Conservation (phyloP, 176 grass and related monocot genomes). For the Oryza coarctata region DNA sequence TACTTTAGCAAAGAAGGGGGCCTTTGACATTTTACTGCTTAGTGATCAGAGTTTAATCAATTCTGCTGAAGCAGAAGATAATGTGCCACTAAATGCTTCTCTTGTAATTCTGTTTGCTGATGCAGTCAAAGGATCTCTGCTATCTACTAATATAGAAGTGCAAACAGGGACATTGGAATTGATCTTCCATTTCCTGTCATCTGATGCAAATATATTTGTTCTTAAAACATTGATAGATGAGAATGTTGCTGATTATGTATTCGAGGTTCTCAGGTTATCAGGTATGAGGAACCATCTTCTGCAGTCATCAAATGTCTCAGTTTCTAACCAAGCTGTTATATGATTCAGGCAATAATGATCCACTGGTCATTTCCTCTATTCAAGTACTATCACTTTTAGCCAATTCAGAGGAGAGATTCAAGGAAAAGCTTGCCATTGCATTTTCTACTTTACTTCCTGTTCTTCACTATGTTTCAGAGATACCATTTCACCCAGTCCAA, state of each 20-base stretch:
- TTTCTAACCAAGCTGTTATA: slow-evolving; percentile 32
- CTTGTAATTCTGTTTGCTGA: slow-evolving; percentile 77
- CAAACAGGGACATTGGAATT: slow-evolving; percentile 80
- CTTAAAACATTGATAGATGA: slow-evolving; percentile 76
- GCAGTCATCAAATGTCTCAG: slow-evolving; percentile 9
- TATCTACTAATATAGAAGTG: slow-evolving; percentile 80
- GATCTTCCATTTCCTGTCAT: slow-evolving; percentile 81
- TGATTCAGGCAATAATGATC: slow-evolving; percentile 85
- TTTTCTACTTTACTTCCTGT: slow-evolving; percentile 78
- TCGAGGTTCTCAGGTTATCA: slow-evolving; percentile 85
- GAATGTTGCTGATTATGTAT: slow-evolving; percentile 90
- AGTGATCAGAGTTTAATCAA: slow-evolving; percentile 34
- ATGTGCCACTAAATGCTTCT: slow-evolving; percentile 36
- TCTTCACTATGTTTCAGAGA: slow-evolving; percentile 78
- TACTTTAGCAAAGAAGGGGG: slow-evolving; percentile 58
- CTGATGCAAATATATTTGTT: slow-evolving; percentile 45
- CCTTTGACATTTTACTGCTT: slow-evolving; percentile 54
- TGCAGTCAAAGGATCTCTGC: slow-evolving; percentile 86
- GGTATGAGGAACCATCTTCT: slow-evolving; percentile 41
- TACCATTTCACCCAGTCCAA: slow-evolving; percentile 89
- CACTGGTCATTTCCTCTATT: slow-evolving; percentile 63
- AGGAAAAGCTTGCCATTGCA: slow-evolving; percentile 73
- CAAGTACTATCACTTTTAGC: slow-evolving; percentile 71
- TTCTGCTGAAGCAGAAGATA: slow-evolving; percentile 48
- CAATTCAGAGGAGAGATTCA: slow-evolving; percentile 66